These are phyloP conservation scores for Boletellus ananas DNA, from an alignment of 768 basidiomycete genomes.

Conservation along the genomic window DNA sequence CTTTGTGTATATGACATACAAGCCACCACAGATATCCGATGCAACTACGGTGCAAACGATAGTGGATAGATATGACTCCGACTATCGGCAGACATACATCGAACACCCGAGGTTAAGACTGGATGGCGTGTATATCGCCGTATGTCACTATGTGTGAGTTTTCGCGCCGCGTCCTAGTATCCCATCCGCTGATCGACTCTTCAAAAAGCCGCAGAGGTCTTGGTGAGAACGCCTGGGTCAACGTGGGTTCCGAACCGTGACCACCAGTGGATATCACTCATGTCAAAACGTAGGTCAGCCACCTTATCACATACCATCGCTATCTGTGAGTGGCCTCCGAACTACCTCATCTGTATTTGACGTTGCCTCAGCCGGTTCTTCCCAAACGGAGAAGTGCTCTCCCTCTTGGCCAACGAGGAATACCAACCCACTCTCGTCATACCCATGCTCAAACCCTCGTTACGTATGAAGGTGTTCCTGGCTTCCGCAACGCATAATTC, in stretches of 20 bases:
- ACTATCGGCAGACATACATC: slow-evolving; percentile 75
- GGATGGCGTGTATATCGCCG: slow-evolving; percentile 89
- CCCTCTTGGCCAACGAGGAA: slow-evolving; percentile 81
- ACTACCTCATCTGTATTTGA: slow-evolving; percentile 1
- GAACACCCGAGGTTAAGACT: slow-evolving; percentile 81
- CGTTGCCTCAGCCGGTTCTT: slow-evolving; percentile 68
- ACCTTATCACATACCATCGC: slow-evolving; percentile 89
- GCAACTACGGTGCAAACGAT: slow-evolving; percentile 47
- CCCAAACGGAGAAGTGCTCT: slow-evolving; percentile 81
- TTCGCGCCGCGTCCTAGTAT: neutral
- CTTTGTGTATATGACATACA: slow-evolving; percentile 63
- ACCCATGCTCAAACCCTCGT: slow-evolving; percentile 66
- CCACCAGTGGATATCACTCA: slow-evolving; percentile 2
- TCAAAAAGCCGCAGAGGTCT: slow-evolving; percentile 49
- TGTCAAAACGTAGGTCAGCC: slow-evolving; percentile 52
- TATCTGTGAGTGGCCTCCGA: slow-evolving; percentile 59
- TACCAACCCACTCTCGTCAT: slow-evolving; percentile 66
- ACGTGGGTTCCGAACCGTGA: slow-evolving; percentile 45
- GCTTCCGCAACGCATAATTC: neutral
- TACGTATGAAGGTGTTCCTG: slow-evolving; percentile 66
- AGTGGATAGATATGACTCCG: slow-evolving; percentile 48
- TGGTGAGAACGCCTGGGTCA: slow-evolving; percentile 85
- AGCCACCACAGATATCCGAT: slow-evolving; percentile 67
- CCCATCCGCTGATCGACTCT: slow-evolving; percentile 4
- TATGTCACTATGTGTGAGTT: slow-evolving; percentile 80